phyloP scores from a whole-genome alignment of 1,139 yeast species.

The Protomyces lactucae-debilis region DNA sequence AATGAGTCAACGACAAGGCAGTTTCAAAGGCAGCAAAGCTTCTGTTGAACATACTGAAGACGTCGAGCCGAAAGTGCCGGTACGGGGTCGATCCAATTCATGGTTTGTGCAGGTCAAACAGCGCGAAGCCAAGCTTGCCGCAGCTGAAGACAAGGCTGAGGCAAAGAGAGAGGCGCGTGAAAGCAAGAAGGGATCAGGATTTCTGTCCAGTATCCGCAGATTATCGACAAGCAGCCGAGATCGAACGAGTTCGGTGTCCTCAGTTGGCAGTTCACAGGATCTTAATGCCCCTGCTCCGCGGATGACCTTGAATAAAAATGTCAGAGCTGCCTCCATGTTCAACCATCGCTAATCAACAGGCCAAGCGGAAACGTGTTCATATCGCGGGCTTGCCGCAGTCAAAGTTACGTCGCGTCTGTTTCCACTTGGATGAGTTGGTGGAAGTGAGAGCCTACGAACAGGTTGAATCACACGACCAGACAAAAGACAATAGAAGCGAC shows the following conservation, averaged over 20 bases:
- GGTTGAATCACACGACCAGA: conserved; percentile 12
- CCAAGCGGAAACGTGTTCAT: conserved; percentile 11
- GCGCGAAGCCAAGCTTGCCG: conserved; percentile 18
- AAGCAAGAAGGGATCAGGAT: conserved; percentile 1
- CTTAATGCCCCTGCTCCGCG: conserved; percentile 2
- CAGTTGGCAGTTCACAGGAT: not conserved
- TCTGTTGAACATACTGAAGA: not conserved
- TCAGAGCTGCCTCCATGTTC: not conserved
- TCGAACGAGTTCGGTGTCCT: not conserved
- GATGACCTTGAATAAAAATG: conserved; percentile 13
- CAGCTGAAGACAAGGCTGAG: conserved; percentile 18
- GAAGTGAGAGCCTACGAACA: conserved; percentile 23
- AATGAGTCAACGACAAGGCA: not conserved
- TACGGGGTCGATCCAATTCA: conserved; percentile 12
- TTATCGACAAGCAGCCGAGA: conserved; percentile 7
- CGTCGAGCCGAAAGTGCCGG: not conserved
- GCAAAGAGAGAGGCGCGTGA: conserved; percentile 11
- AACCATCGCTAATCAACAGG: not conserved
- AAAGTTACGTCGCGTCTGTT: conserved; percentile 20
- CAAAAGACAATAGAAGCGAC: not conserved
- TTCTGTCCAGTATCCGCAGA: conserved; percentile 7
- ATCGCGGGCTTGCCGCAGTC: conserved; percentile 10
- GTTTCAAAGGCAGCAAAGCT: not conserved
- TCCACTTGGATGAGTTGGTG: conserved; percentile 22
- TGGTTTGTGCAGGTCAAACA: conserved; percentile 21